These are phyloP conservation scores for Tolypocladium tropicale DNA, from an alignment of 2,329 filamentous ascomycete genomes.

Conservation along the genomic window DNA sequence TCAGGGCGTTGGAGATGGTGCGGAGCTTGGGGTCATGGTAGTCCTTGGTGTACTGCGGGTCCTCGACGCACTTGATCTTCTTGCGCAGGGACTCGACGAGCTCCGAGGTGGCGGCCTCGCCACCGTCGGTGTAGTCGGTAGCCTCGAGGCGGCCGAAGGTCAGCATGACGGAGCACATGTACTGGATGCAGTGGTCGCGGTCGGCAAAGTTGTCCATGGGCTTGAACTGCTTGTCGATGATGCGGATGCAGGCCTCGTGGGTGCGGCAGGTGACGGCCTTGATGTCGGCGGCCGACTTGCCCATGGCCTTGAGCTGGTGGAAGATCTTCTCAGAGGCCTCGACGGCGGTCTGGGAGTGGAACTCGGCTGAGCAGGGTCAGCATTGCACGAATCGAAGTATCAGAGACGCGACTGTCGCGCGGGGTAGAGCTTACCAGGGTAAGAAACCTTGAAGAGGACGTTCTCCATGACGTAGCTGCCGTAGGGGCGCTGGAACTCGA, in stretches of 20 bases:
- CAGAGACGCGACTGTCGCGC: neutral
- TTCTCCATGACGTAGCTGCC: slow-evolving; percentile 99
- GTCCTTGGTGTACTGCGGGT: slow-evolving; percentile 85
- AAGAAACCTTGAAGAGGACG: slow-evolving; percentile 98
- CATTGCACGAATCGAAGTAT: neutral
- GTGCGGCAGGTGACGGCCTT: slow-evolving; percentile 89
- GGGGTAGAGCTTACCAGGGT: slow-evolving; percentile 60
- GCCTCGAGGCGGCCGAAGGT: slow-evolving; percentile 89
- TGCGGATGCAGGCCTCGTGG: slow-evolving; percentile 95
- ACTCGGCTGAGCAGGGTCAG: slow-evolving; percentile 53
- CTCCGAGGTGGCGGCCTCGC: slow-evolving; percentile 81
- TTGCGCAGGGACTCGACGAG: slow-evolving; percentile 86
- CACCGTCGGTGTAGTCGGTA: slow-evolving; percentile 84
- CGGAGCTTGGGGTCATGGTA: slow-evolving; percentile 92
- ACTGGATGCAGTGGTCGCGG: slow-evolving; percentile 98
- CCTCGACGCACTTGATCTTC: slow-evolving; percentile 93
- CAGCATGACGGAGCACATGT: slow-evolving; percentile 97
- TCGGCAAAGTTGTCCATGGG: slow-evolving; percentile 99
- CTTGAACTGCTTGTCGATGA: slow-evolving; percentile 99
- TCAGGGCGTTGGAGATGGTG: slow-evolving; percentile 94
- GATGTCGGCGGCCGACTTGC: slow-evolving; percentile 90
- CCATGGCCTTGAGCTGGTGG: slow-evolving; percentile 69
- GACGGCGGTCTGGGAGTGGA: slow-evolving; percentile 97
- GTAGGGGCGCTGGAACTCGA: slow-evolving; percentile 91
- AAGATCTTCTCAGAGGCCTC: slow-evolving; percentile 87